Evolutionary conservation across 805 yeast species (phyloP).

Genomic region (Scheffersomyces lignosus): DNA sequence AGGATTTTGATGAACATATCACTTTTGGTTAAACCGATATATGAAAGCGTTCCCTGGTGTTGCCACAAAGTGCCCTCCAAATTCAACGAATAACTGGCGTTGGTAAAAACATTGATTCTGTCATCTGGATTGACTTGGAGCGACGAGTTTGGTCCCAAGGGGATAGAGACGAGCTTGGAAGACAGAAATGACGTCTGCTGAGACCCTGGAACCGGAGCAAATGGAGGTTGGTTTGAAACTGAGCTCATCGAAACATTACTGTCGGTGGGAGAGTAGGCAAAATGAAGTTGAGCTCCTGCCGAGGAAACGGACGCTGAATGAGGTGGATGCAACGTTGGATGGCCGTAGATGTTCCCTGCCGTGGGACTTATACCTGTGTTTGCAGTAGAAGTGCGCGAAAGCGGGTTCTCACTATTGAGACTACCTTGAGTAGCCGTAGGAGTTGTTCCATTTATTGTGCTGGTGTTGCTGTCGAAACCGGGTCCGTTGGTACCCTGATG

Average conservation of each 20-base stretch:
- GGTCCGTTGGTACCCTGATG: too few species aligned
- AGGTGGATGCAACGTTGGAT: too few species aligned
- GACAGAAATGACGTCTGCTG: background rate
- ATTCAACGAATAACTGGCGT: slow-evolving; percentile 34
- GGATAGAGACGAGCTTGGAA: slow-evolving; percentile 20
- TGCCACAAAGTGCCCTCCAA: slow-evolving; percentile 42
- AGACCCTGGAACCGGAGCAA: slow-evolving; percentile 4
- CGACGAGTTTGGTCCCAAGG: slow-evolving; percentile 36
- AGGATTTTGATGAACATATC: slow-evolving; percentile 40
- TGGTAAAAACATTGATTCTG: slow-evolving; percentile 29
- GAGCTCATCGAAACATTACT: slow-evolving; percentile 1
- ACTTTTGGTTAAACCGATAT: slow-evolving; percentile 39
- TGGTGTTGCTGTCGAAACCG: too few species aligned
- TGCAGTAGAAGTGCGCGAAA: too few species aligned
- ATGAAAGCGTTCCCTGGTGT: slow-evolving; percentile 40
- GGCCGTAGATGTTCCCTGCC: too few species aligned
- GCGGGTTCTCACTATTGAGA: too few species aligned
- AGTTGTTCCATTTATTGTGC: too few species aligned
- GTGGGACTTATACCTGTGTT: too few species aligned
- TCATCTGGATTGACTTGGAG: slow-evolving; percentile 35
- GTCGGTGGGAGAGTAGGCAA: background rate
- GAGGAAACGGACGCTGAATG: background rate
- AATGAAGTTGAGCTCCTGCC: background rate
- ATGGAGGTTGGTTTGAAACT: background rate
- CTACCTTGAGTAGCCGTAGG: too few species aligned